Evolutionary conservation across 352 stramenopile genomes (phyloP).

Genomic region (Phytophthora cactorum): DNA sequence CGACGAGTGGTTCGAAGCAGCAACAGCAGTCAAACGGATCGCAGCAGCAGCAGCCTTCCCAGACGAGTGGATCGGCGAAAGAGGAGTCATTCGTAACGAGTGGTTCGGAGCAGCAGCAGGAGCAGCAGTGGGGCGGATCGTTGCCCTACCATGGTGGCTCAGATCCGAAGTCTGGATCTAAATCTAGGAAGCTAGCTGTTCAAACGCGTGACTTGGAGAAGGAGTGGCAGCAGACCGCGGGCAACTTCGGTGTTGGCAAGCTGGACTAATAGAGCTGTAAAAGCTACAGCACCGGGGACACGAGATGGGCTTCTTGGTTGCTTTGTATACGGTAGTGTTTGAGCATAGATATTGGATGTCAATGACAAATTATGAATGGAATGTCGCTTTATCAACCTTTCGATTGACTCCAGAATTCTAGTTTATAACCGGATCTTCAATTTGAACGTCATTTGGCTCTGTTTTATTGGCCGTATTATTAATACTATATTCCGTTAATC

Average conservation of each 20-base stretch:
- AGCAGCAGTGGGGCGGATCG: background rate
- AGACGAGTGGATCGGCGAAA: background rate
- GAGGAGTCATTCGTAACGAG: background rate
- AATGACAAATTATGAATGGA: background rate
- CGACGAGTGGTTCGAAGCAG: conserved; percentile 1
- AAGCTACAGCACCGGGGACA: background rate
- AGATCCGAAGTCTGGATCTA: background rate
- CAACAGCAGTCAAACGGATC: too few species aligned
- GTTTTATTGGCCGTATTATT: too few species aligned
- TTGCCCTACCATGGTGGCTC: conserved; percentile 14
- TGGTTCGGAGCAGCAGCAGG: background rate
- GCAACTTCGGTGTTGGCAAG: conserved; percentile 35
- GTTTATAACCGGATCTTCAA: too few species aligned
- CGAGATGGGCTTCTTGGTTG: background rate
- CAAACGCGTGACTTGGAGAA: conserved; percentile 28
- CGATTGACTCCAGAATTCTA: too few species aligned
- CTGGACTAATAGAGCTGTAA: conserved; percentile 22
- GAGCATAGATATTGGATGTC: background rate
- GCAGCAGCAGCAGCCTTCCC: conserved; percentile 5
- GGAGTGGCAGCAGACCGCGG: conserved; percentile 15
- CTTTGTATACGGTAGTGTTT: background rate
- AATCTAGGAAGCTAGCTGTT: conserved; percentile 11
- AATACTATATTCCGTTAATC: too few species aligned
- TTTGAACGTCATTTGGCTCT: too few species aligned
- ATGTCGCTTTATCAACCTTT: background rate